phyloP scores from a whole-genome alignment of 2,329 filamentous ascomycete species.

The Colletotrichum camelliae region DNA sequence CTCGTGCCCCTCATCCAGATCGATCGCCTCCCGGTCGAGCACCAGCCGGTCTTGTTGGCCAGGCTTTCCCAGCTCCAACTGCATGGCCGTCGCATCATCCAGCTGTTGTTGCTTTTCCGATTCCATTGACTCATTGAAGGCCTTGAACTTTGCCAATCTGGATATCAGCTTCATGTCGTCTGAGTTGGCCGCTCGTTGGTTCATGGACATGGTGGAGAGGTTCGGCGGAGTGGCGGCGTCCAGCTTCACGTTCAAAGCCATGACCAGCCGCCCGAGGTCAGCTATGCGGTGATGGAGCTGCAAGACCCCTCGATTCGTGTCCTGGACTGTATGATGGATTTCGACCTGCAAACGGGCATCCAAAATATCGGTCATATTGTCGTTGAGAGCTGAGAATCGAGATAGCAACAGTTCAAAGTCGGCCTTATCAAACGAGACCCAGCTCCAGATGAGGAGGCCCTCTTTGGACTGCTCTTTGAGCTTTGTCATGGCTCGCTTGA shows the following conservation, averaged over 20 bases:
- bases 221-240: constrained; percentile 30
- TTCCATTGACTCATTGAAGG: constrained; percentile 54
- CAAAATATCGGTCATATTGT: constrained; percentile 53
- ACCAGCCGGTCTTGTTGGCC: constrained; percentile 35
- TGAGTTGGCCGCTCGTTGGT: constrained; percentile 42
- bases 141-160: constrained; percentile 55
- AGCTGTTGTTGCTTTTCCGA: constrained; percentile 21
- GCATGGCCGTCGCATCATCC: constrained; percentile 42
- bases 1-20: constrained; percentile 36
- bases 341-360: constrained; percentile 52
- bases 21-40: constrained; percentile 38
- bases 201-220: constrained; percentile 35
- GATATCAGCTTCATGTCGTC: constrained; percentile 45
- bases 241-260: constrained; percentile 49
- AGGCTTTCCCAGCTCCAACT: constrained; percentile 43
- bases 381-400: constrained; percentile 50
- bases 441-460: constrained; percentile 40
- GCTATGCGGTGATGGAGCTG: constrained; percentile 52
- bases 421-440: constrained; percentile 51
- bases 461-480: constrained; percentile 42
- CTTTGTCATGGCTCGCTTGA: constrained; percentile 47
- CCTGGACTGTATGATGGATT: constrained; percentile 51
- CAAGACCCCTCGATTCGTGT: constrained; percentile 52
- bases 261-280: constrained; percentile 50
- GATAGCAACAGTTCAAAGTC: constrained; percentile 49